Conservation (phyloP, 257 asterid species). For the Nemophila menziesii region DNA sequence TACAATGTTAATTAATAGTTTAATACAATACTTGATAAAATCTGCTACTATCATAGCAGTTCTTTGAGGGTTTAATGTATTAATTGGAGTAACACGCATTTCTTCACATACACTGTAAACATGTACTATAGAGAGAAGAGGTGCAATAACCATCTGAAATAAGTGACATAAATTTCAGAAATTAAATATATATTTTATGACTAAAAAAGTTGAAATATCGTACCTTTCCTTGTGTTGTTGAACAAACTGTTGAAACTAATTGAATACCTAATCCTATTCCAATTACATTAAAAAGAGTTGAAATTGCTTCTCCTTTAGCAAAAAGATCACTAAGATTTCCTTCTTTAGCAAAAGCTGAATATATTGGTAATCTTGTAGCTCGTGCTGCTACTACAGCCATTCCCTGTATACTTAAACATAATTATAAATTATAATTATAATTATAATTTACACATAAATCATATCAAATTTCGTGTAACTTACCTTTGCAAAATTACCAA, state of each 20-base stretch:
- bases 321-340: conserved; percentile 97
- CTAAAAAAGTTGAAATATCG: conserved; percentile 1
- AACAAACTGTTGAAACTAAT: conserved; percentile 82
- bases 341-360: conserved; percentile 96
- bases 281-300: conserved; percentile 77
- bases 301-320: conserved; percentile 96
- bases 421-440: no score
- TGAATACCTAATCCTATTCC: conserved; percentile 93
- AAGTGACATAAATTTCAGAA: no score
- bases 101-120: conserved; percentile 73
- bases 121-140: conserved; percentile 61
- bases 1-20: neutral
- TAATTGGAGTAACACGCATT: conserved; percentile 91
- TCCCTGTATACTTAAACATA: conserved; percentile 44
- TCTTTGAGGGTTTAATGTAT: conserved; percentile 92
- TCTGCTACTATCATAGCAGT: conserved; percentile 85
- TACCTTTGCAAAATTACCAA: conserved; percentile 95
- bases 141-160: conserved; percentile 86
- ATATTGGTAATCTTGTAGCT: conserved; percentile 92
- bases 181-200: no score
- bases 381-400: conserved; percentile 99
- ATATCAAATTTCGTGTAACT: conserved; percentile 16
- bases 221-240: conserved; percentile 93
- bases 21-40: conserved; percentile 51
- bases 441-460: no score